Evolutionary conservation across 1,284 basidiomycete genomes (phyloP).

Genomic region (Naganishia liquefaciens): DNA sequence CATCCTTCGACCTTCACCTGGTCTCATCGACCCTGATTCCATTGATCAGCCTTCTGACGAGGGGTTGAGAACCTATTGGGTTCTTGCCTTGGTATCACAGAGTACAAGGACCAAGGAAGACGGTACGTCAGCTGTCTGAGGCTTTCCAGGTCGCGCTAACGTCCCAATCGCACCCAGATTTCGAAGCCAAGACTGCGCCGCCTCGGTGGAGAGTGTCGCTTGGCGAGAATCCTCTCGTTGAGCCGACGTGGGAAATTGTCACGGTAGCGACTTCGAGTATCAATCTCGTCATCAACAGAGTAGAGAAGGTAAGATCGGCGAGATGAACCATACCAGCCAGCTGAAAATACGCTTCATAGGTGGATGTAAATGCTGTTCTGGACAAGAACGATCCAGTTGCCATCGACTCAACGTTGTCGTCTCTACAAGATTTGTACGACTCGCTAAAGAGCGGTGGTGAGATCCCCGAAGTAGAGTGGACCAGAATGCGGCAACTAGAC

Average conservation of each 20-base stretch:
- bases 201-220: constrained; percentile 73
- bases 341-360: constrained; percentile 54
- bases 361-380: constrained; percentile 58
- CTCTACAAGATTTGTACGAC: constrained; percentile 59
- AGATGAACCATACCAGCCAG: neutral
- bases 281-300: constrained; percentile 67
- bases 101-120: constrained; percentile 57
- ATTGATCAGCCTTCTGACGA: constrained; percentile 53
- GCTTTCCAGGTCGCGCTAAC: neutral
- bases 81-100: constrained; percentile 73
- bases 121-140: neutral
- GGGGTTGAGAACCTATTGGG: constrained; percentile 63
- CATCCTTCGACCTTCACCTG: constrained; percentile 69
- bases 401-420: constrained; percentile 61
- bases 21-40: constrained; percentile 57
- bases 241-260: constrained; percentile 69
- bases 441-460: constrained; percentile 57
- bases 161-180: constrained; percentile 56
- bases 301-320: constrained; percentile 64
- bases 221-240: constrained; percentile 57
- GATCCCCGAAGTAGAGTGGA: constrained; percentile 81
- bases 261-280: constrained; percentile 74
- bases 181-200: constrained; percentile 62
- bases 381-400: constrained; percentile 45
- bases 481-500: constrained; percentile 73